phyloP scores from a whole-genome alignment of 768 basidiomycete species.

The Pluteus cervinus region DNA sequence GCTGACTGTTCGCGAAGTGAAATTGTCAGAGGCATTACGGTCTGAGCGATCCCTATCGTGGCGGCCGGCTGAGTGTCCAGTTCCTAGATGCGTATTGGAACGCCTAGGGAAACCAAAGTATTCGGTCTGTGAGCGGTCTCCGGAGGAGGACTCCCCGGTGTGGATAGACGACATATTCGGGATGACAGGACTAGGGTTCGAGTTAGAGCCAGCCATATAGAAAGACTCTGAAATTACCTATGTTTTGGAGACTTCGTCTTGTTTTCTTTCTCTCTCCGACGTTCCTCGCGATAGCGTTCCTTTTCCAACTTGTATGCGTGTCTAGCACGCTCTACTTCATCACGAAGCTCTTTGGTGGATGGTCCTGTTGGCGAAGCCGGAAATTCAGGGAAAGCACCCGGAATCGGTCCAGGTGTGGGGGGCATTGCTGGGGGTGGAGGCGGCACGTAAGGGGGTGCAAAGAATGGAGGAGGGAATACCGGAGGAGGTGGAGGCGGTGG shows the following conservation, averaged over 20 bases:
- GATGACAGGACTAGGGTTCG: too few species aligned
- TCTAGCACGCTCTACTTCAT: slow-evolving; percentile 56
- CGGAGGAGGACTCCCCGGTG: too few species aligned
- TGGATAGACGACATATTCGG: too few species aligned
- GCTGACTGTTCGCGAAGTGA: slow-evolving; percentile 33
- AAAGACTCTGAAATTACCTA: too few species aligned
- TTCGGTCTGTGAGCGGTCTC: too few species aligned
- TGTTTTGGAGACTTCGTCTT: slow-evolving; percentile 28
- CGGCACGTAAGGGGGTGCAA: slow-evolving; percentile 14
- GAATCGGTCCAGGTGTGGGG: slow-evolving; percentile 6
- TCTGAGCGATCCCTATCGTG: too few species aligned
- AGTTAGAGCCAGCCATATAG: too few species aligned
- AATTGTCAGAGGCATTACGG: slow-evolving; percentile 21
- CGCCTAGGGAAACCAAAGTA: too few species aligned
- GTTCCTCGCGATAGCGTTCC: slow-evolving; percentile 55
- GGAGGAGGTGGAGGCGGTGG: slow-evolving; percentile 12
- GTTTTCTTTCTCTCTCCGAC: slow-evolving; percentile 33
- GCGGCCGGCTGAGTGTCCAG: too few species aligned
- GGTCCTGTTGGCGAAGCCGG: not conserved
- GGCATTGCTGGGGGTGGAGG: slow-evolving; percentile 12
- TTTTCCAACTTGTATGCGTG: slow-evolving; percentile 63
- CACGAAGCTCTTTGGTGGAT: too few species aligned
- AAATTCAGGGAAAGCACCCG: not conserved
- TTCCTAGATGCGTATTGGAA: too few species aligned
- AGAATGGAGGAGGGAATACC: slow-evolving; percentile 10